phyloP scores from a whole-genome alignment of 345 rosid species.

The Theobroma cacao region DNA sequence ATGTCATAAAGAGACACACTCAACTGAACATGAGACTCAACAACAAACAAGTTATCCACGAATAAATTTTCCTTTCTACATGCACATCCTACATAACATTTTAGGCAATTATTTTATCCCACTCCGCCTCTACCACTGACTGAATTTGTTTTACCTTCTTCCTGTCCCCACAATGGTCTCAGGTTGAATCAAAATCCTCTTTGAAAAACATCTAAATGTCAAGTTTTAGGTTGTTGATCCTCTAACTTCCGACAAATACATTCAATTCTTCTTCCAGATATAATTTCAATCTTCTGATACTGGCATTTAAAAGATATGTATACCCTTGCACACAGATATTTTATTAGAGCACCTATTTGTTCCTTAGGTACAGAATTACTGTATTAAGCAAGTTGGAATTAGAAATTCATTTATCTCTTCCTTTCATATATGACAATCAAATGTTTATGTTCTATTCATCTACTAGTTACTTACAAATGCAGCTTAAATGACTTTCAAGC shows the following conservation, averaged over 20 bases:
- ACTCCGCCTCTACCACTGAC: background rate
- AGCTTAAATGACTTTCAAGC: slow-evolving; percentile 13
- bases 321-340: background rate
- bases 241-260: background rate
- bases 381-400: background rate
- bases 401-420: background rate
- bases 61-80: background rate
- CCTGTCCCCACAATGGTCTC: background rate
- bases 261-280: background rate
- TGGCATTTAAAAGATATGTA: background rate
- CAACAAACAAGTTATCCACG: background rate
- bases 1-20: background rate
- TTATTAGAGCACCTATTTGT: background rate
- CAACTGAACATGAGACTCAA: background rate
- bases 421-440: slow-evolving; percentile 1
- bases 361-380: background rate
- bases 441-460: background rate
- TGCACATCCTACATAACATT: background rate
- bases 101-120: background rate
- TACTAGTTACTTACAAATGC: background rate
- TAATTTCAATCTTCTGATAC: background rate
- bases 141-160: background rate
- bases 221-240: slow-evolving; percentile 1
- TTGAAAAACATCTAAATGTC: background rate
- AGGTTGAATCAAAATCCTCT: background rate